Base-by-base conservation (phyloP, 352 stramenopile species). In the Phytophthora citricola region DNA sequence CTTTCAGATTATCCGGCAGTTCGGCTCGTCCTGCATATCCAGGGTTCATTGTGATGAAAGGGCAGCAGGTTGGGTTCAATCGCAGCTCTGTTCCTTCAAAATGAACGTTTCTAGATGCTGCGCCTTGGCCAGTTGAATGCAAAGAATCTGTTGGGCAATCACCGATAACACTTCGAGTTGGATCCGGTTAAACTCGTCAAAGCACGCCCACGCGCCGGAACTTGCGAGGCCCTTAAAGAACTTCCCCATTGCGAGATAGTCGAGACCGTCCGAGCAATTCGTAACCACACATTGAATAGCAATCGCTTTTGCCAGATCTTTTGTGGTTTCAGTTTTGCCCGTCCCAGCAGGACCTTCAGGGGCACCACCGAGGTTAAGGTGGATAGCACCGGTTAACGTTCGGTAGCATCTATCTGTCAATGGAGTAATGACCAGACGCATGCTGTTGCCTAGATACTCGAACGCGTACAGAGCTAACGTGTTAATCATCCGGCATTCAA, bases 11-110 rank as follows among this genome's bases (percentile, higher is more conserved):
- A 55, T 98, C 92, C 1, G 93, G 92, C 20, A 98, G 79, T 68
- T 98, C 92, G 9, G 83, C 87, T 59, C 92, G 81, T 15, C 92
- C 92, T 12, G 92, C 90, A 65, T 98, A 97, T 7, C 83, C 84
- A 14, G 92, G 91, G 52, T 98, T 98, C 91, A 98, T 98, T 5
- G 92, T 98, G 49, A 98, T 97, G 67, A 98, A 98, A 20, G 90
- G 88, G 57, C 96, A 98, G 54, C 84, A 95, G 32, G 94, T 98
- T 27, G 77, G 81, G 29, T 97, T 97, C 1, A 98, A 71, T 22
- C 88, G 90, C 52, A 98, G 73, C 8, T 94, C 88, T 0, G 89
- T 97, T 17, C 92, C 92, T 73, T 98, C 91, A 65, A 98, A 44
- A 94, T 59, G 47, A 98, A 98, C n/a, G 55, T 91, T 40, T 79